Percentiles rank a stretch among this genome's conserved stretches.
Evolutionary conservation across 1,139 yeast species (phyloP).

Genomic region (Lodderomyces theae): DNA sequence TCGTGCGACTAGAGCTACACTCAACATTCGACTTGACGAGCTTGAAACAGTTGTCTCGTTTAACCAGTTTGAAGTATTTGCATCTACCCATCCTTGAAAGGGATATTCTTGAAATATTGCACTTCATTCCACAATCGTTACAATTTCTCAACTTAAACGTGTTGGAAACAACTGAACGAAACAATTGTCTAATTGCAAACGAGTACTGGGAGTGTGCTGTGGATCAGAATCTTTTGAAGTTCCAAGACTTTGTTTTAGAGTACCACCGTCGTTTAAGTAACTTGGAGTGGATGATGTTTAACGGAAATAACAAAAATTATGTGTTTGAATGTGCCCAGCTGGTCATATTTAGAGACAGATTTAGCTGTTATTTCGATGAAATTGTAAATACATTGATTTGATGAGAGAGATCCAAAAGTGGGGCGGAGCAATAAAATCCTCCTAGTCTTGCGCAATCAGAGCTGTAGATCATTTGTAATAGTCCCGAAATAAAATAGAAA

Average conservation of each 20-base stretch:
- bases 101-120: constrained; percentile 10
- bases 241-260: constrained; percentile 12
- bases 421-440: too few relatives aligned
- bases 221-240: constrained; percentile 11
- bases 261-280: constrained; percentile 11
- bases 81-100: constrained; percentile 11
- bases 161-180: constrained; percentile 9
- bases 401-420: background rate
- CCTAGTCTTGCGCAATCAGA: background rate
- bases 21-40: background rate
- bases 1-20: background rate
- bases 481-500: constrained; percentile 35
- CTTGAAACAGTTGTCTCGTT: constrained; percentile 8
- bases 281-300: constrained; percentile 13
- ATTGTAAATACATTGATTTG: constrained; percentile 10
- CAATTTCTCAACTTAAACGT: constrained; percentile 10
- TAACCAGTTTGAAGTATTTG: constrained; percentile 15
- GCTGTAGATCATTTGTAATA: constrained; percentile 40
- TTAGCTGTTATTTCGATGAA: constrained; percentile 12
- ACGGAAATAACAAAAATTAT: constrained; percentile 11
- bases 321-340: constrained; percentile 12
- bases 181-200: constrained; percentile 13
- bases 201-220: constrained; percentile 12
- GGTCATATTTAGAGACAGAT: constrained; percentile 14
- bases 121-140: constrained; percentile 6